phyloP scores from a whole-genome alignment of 331 rosid species.

The Malus hybrid region DNA sequence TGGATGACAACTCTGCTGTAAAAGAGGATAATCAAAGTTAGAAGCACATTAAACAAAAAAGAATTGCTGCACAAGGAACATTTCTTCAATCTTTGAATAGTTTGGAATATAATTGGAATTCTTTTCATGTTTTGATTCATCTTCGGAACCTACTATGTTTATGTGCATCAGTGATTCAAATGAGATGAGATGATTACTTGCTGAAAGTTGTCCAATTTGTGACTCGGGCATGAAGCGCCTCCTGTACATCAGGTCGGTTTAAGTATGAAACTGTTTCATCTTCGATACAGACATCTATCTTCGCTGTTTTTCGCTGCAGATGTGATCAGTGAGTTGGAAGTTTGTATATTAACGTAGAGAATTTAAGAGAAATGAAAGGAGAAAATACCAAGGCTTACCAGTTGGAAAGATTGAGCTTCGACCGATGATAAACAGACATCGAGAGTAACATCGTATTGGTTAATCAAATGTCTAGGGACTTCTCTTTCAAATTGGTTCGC shows the following conservation, averaged over 20 bases:
- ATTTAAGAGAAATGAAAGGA: neutral
- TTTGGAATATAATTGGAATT: too few relatives aligned
- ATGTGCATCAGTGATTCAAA: too few relatives aligned
- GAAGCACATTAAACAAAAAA: neutral
- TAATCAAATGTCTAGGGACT: neutral
- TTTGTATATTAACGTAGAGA: neutral
- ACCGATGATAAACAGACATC: conserved; percentile 18
- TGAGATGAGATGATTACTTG: too few relatives aligned
- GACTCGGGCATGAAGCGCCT: too few relatives aligned
- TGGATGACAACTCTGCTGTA: neutral
- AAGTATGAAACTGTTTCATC: conserved; percentile 18
- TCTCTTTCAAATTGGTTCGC: neutral
- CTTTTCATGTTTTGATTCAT: too few relatives aligned
- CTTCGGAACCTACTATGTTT: too few relatives aligned
- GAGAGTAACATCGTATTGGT: conserved; percentile 19
- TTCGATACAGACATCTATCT: conserved; percentile 28
- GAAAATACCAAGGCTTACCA: conserved; percentile 1
- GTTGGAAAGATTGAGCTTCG: conserved; percentile 12
- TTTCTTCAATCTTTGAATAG: too few relatives aligned
- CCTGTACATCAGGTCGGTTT: conserved; percentile 4
- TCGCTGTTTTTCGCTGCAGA: conserved; percentile 4
- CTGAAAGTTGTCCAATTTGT: too few relatives aligned
- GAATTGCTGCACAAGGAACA: neutral
- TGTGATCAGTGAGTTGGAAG: neutral
- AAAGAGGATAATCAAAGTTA: neutral